Evolutionary conservation across 345 rosid species (phyloP).

Genomic region (Hibiscus syriacus): DNA sequence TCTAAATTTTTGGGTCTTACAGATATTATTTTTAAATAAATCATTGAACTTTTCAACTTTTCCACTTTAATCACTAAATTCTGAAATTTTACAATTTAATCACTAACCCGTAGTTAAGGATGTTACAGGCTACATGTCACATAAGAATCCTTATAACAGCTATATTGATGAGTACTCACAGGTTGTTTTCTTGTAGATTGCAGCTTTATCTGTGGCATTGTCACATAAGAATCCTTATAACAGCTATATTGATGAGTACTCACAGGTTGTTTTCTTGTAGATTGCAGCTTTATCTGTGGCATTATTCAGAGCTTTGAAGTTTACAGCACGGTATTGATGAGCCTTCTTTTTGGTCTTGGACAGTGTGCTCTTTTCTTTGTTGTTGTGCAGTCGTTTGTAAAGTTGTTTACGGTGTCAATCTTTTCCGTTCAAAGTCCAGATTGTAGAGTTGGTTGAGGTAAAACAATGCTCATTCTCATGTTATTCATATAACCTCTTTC

Average conservation of each 20-base stretch:
- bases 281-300: constrained; percentile 88
- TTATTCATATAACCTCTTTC: constrained; percentile 7
- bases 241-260: background rate
- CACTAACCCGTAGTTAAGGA: no score
- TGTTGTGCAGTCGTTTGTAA: background rate
- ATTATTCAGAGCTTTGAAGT: constrained; percentile 77
- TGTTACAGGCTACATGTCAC: background rate
- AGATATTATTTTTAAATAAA: no score
- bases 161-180: background rate
- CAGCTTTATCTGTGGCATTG: constrained; percentile 77
- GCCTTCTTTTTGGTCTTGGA: background rate
- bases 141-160: background rate
- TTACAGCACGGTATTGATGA: constrained; percentile 69
- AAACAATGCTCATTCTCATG: background rate
- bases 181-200: constrained; percentile 51
- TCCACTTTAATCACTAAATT: no score
- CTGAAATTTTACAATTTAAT: no score
- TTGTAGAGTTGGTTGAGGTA: background rate
- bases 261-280: constrained; percentile 36
- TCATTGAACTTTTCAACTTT: no score
- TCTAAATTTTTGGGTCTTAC: no score
- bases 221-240: background rate
- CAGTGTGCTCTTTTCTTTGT: background rate
- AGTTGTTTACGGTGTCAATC: background rate
- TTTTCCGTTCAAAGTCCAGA: background rate